Conservation (phyloP, 257 asterid genomes). For the Lithospermum erythrorhizon region DNA sequence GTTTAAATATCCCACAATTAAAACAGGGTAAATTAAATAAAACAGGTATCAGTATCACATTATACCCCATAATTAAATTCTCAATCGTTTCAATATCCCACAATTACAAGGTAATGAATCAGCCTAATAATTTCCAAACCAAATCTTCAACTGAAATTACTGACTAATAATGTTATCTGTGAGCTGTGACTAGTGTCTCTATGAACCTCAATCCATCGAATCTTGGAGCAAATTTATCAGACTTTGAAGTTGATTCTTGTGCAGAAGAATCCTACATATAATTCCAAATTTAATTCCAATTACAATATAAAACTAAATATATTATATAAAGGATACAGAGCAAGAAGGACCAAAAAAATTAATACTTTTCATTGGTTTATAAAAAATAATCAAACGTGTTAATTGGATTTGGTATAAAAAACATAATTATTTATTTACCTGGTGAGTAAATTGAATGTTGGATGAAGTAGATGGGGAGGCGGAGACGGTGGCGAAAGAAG, state of each 20-base stretch:
- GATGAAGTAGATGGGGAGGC: conserved; percentile 23
- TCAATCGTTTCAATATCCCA: too few species aligned
- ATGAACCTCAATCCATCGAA: conserved; percentile 75
- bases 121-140: not conserved
- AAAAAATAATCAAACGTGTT: too few species aligned
- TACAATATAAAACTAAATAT: not conserved
- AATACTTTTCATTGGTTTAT: too few species aligned
- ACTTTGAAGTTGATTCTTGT: conserved; percentile 19
- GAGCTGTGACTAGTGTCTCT: conserved; percentile 71
- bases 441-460: conserved; percentile 24
- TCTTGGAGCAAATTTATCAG: conserved; percentile 67
- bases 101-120: not conserved
- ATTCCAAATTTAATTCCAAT: conserved; percentile 7
- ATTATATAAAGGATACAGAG: not conserved
- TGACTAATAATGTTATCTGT: conserved; percentile 24
- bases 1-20: too few species aligned
- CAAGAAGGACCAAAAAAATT: not conserved
- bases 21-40: too few species aligned
- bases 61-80: too few species aligned
- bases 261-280: conserved; percentile 20
- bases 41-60: too few species aligned
- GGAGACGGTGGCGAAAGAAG: conserved; percentile 42
- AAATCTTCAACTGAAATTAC: not conserved
- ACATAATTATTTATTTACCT: conserved; percentile 36
- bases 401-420: too few species aligned